phyloP scores from a whole-genome alignment of 1,139 yeast species.

The Saccharomycopsis crataegensis region DNA sequence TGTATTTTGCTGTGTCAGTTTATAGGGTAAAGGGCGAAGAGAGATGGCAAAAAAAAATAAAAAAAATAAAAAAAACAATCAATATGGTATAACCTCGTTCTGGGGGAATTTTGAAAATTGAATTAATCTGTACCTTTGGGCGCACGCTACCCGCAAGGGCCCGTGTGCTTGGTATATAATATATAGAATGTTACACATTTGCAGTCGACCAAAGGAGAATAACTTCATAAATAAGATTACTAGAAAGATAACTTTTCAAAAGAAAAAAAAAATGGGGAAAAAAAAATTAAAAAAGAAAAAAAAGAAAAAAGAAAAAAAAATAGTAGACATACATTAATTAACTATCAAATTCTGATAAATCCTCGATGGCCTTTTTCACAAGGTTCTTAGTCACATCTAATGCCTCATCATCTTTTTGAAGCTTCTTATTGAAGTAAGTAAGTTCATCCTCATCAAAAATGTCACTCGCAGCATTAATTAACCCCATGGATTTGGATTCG shows the following conservation, averaged over 20 bases:
- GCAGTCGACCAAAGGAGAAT: too few species aligned
- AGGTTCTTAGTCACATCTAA: not conserved
- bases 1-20: not conserved
- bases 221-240: too few species aligned
- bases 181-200: too few species aligned
- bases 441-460: not conserved
- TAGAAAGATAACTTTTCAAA: too few species aligned
- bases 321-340: not conserved
- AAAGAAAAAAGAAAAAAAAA: too few species aligned
- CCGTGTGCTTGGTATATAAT: too few species aligned
- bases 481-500: not conserved
- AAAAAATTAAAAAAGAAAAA: too few species aligned
- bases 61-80: not conserved
- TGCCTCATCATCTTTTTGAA: not conserved
- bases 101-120: not conserved
- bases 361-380: not conserved
- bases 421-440: not conserved
- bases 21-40: not conserved
- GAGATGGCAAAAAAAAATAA: not conserved
- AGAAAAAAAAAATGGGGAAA: too few species aligned
- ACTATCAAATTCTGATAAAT: not conserved
- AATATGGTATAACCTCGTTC: not conserved
- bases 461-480: not conserved
- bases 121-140: too few species aligned
- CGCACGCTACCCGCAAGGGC: too few species aligned